phyloP scores from a whole-genome alignment of 140 eudicot species.

The Ambrosia hybrid region DNA sequence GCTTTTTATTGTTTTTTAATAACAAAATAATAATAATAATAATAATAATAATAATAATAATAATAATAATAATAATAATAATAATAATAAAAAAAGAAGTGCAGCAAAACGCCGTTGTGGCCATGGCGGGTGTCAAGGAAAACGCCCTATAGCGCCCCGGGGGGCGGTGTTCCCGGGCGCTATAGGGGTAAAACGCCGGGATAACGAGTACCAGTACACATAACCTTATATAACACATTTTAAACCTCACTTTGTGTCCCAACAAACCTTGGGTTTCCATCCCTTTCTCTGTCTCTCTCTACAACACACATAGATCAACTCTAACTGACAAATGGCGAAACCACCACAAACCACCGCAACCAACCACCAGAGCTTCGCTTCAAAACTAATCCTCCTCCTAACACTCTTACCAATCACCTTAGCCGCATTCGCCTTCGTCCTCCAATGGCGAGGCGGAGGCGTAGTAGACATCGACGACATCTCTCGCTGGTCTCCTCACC shows the following conservation, averaged over 20 bases:
- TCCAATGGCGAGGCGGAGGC: slow-evolving; percentile 98
- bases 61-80: no score
- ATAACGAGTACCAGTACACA: no score
- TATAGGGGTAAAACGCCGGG: no score
- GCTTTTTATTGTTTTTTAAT: no score
- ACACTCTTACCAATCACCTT: slow-evolving; percentile 83
- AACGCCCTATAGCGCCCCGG: no score
- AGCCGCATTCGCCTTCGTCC: slow-evolving; percentile 82
- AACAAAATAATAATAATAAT: no score
- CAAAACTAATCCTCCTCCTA: slow-evolving; percentile 72
- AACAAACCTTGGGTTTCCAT: background rate
- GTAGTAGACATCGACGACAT: slow-evolving; percentile 69
- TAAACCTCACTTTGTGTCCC: background rate
- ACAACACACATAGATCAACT: background rate
- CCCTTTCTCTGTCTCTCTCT: background rate
- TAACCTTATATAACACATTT: no score
- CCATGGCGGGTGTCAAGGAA: no score
- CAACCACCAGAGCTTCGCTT: slow-evolving; percentile 49
- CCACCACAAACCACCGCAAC: slow-evolving; percentile 50
- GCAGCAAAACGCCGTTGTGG: no score
- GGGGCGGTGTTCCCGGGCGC: no score
- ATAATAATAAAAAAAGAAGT: no score
- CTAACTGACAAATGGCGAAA: slow-evolving; percentile 50
- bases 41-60: no score
- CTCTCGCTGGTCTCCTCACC: slow-evolving; percentile 69